Percentiles rank a stretch among this genome's conserved stretches.
These are phyloP conservation scores for Globisporangium yorkense DNA, from an alignment of 352 stramenopile species.

Conservation along the genomic window DNA sequence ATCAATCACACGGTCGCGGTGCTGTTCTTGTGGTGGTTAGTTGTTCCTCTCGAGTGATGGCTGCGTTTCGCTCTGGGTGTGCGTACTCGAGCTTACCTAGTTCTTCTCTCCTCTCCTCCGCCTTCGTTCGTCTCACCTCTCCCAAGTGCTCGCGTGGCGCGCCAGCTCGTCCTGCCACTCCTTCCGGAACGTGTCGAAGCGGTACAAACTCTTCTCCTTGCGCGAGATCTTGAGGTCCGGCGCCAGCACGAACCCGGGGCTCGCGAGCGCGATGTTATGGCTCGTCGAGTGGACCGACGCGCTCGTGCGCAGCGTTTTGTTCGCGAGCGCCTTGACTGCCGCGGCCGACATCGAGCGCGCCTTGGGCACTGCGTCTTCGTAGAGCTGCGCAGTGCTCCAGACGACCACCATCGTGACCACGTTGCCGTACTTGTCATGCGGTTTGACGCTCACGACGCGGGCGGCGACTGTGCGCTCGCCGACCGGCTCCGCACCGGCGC, in stretches of 20 bases:
- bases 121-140: constrained; percentile 12
- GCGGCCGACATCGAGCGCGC: constrained; percentile 10
- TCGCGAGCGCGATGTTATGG: constrained; percentile 19
- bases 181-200: constrained; percentile 71
- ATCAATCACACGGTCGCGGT: too few species aligned
- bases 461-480: constrained; percentile 74
- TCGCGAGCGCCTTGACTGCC: constrained; percentile 12
- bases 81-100: too few species aligned
- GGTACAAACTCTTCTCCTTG: constrained; percentile 55
- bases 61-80: too few species aligned
- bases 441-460: constrained; percentile 41
- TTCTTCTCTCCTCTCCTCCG: too few species aligned
- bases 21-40: too few species aligned
- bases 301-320: constrained; percentile 5
- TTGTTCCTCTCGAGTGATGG: too few species aligned
- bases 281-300: constrained; percentile 34
- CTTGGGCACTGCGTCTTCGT: constrained; percentile 32
- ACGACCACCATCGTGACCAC: constrained; percentile 63
- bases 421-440: constrained; percentile 40
- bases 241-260: constrained; percentile 24
- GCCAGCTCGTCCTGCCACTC: constrained; percentile 70
- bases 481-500: constrained; percentile 22
- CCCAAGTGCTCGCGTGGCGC: constrained; percentile 47
- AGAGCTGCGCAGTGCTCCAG: constrained; percentile 76
- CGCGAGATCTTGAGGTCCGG: constrained; percentile 64